A percentile compares a stretch with the other conserved stretches of the same genome.
Conservation (phyloP, 352 stramenopile species). For the Pythium myriotylum region DNA sequence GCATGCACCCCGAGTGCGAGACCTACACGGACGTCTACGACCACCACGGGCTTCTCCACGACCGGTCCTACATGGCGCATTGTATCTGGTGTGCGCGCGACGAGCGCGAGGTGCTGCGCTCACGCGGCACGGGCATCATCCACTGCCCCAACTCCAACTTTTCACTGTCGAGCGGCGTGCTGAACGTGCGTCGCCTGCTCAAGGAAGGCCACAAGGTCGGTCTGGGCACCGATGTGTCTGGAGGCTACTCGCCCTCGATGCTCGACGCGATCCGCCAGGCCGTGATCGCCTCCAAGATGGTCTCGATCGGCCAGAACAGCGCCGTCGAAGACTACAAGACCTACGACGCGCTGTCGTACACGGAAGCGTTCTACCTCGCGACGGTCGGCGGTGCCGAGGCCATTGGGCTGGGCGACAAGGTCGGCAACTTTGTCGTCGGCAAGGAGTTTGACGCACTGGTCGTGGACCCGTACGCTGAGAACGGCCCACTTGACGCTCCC, state of each 20-base stretch:
- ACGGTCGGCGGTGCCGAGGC: constrained; percentile 87
- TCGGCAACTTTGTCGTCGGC: constrained; percentile 89
- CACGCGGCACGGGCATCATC: constrained; percentile 80
- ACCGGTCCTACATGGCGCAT: constrained; percentile 94
- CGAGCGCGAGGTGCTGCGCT: constrained; percentile 76
- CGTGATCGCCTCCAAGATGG: constrained; percentile 89
- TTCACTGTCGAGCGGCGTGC: constrained; percentile 85
- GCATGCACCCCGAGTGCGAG: constrained; percentile 78
- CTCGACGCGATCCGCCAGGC: constrained; percentile 90
- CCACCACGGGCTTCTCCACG: constrained; percentile 84
- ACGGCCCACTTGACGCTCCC: constrained; percentile 70
- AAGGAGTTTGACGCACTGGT: constrained; percentile 93
- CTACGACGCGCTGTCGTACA: constrained; percentile 55
- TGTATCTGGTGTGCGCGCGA: constrained; percentile 85
- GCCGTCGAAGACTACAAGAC: constrained; percentile 30
- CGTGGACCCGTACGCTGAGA: constrained; percentile 57
- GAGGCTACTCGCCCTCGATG: constrained; percentile 94
- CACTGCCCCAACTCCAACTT: constrained; percentile 97
- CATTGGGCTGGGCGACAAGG: constrained; percentile 70
- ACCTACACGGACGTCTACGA: constrained; percentile 87
- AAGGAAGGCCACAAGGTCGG: constrained; percentile 88
- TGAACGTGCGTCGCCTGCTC: constrained; percentile 81
- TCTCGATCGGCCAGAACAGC: constrained; percentile 68
- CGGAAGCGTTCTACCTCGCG: constrained; percentile 90
- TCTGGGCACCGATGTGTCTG: constrained; percentile 94